Conservation (phyloP, 176 grass and related monocot species). For the Ensete glaucum region DNA sequence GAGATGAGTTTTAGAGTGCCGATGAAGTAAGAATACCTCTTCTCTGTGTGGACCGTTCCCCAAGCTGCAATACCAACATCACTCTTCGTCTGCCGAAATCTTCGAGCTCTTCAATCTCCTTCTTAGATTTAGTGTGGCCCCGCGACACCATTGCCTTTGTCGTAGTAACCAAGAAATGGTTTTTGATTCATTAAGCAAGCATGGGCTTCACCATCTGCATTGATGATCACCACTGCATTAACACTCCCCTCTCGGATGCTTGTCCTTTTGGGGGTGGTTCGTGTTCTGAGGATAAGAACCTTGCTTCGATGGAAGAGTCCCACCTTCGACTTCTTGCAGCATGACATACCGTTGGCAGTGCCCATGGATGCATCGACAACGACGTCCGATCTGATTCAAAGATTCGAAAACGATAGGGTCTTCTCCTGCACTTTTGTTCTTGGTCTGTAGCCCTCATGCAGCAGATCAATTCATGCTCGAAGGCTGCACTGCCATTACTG, state of each 20-base stretch:
- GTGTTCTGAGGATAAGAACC: no score
- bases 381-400: background rate
- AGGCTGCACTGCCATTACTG: no score
- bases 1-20: conserved; percentile 73
- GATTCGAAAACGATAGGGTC: background rate
- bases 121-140: no score
- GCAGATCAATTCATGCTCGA: no score
- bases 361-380: background rate
- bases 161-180: background rate
- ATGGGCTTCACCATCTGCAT: no score
- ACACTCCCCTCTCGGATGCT: no score
- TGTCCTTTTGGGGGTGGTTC: no score
- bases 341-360: background rate
- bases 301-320: background rate
- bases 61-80: background rate
- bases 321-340: background rate
- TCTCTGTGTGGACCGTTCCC: background rate
- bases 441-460: no score
- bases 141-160: background rate
- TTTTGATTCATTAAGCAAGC: background rate
- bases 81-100: background rate
- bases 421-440: background rate
- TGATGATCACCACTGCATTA: no score
- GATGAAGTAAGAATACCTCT: conserved; percentile 35
- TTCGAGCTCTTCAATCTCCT: no score